These are phyloP conservation scores for Pelargonium australe DNA, from an alignment of 441 rosid species.

Conservation along the genomic window DNA sequence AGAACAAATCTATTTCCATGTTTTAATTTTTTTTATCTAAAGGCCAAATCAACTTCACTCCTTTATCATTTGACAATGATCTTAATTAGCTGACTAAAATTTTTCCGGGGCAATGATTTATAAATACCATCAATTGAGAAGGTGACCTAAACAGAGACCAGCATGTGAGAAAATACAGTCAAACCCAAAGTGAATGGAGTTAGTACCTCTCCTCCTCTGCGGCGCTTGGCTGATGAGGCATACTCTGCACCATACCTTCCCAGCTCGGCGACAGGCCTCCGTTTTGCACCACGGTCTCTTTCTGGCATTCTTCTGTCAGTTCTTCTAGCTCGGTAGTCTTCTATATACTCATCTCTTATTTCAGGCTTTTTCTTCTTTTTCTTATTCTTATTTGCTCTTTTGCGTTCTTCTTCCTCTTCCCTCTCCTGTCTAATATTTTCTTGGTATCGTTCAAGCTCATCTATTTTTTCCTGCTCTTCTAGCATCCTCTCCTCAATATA, in stretches of 20 bases:
- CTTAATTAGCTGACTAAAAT: too few species aligned
- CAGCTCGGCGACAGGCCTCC: slow-evolving; percentile 47
- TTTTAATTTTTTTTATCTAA: too few species aligned
- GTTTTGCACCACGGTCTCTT: slow-evolving; percentile 62
- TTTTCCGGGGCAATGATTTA: too few species aligned
- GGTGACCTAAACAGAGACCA: too few species aligned
- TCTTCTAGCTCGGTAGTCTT: slow-evolving; percentile 53
- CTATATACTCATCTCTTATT: slow-evolving; percentile 49
- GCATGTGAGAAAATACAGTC: neutral
- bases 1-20: too few species aligned
- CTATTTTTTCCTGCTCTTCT: slow-evolving; percentile 59
- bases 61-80: neutral
- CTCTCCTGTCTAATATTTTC: slow-evolving; percentile 68
- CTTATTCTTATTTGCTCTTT: slow-evolving; percentile 72
- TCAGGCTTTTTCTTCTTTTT: slow-evolving; percentile 66
- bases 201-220: slow-evolving; percentile 91
- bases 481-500: slow-evolving; percentile 36
- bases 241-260: slow-evolving; percentile 43
- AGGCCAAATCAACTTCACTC: neutral
- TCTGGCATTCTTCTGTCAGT: slow-evolving; percentile 58
- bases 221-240: slow-evolving; percentile 71
- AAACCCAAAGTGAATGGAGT: slow-evolving; percentile 15
- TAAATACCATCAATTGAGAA: too few species aligned
- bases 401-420: slow-evolving; percentile 67
- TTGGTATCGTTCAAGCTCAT: slow-evolving; percentile 64